Evolutionary conservation across 2,329 filamentous ascomycete species (phyloP).

Genomic region (Pseudopyrenochaeta lycopersici): DNA sequence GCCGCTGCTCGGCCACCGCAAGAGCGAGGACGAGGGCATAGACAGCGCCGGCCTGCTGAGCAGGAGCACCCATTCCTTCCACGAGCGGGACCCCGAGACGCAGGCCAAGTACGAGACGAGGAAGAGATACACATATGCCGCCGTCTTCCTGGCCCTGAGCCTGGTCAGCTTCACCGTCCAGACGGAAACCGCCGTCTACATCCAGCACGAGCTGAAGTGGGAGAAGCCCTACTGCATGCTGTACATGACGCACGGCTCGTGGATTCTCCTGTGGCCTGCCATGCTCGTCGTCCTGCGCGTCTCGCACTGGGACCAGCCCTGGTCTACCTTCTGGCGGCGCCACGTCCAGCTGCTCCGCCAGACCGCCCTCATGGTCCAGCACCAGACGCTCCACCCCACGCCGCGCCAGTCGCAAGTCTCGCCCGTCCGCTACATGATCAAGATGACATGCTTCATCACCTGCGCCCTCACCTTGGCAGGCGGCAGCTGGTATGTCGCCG

Average conservation of each 20-base stretch:
- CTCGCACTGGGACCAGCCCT: slow-evolving; percentile 80
- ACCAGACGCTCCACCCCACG: slow-evolving; percentile 74
- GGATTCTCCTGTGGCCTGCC: slow-evolving; percentile 86
- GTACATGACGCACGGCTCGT: slow-evolving; percentile 95
- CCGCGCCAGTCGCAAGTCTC: slow-evolving; percentile 55
- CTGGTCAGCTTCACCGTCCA: slow-evolving; percentile 90
- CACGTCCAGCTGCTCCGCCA: slow-evolving; percentile 70
- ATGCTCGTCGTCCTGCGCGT: slow-evolving; percentile 83
- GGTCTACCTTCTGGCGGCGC: slow-evolving; percentile 84
- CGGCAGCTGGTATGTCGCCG: slow-evolving; percentile 93
- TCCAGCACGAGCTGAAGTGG: slow-evolving; percentile 92
- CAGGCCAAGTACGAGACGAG: slow-evolving; percentile 72
- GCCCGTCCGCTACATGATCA: slow-evolving; percentile 77
- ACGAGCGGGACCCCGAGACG: slow-evolving; percentile 77
- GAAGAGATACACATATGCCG: slow-evolving; percentile 87
- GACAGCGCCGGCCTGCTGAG: slow-evolving; percentile 55
- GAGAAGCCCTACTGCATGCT: slow-evolving; percentile 99
- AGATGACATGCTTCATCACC: slow-evolving; percentile 83
- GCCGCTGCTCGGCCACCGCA: slow-evolving; percentile 60
- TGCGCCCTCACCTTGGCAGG: slow-evolving; percentile 88
- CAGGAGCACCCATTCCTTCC: slow-evolving; percentile 70
- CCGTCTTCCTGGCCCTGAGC: slow-evolving; percentile 82
- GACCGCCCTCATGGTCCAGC: slow-evolving; percentile 86
- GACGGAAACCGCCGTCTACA: slow-evolving; percentile 94
- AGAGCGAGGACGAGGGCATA: slow-evolving; percentile 46